phyloP scores from a whole-genome alignment of 176 grass and related monocot genomes.

The Paspalum notatum region DNA sequence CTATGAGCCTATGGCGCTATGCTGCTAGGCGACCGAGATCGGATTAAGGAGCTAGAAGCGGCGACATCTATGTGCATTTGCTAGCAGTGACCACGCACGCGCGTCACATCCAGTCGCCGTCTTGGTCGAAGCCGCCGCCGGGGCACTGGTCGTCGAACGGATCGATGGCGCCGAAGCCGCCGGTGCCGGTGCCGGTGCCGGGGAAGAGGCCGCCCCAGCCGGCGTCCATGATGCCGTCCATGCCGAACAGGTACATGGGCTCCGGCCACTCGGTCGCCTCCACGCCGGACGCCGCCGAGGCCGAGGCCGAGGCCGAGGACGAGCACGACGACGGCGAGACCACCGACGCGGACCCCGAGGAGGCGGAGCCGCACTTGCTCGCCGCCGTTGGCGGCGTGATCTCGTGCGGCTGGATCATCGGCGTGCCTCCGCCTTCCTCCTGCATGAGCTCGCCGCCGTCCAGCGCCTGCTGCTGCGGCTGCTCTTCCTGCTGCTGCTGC shows the following conservation, averaged over 20 bases:
- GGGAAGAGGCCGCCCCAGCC: slow-evolving; percentile 42
- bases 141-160: slow-evolving; percentile 52
- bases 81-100: not conserved
- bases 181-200: not conserved
- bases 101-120: slow-evolving; percentile 41
- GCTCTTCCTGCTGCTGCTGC: not conserved
- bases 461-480: not conserved
- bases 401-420: slow-evolving; percentile 19
- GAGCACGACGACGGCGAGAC: slow-evolving; percentile 60
- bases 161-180: slow-evolving; percentile 27
- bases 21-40: not conserved
- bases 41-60: not conserved
- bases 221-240: slow-evolving; percentile 60
- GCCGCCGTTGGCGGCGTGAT: not conserved
- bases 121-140: slow-evolving; percentile 25
- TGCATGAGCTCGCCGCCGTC: not conserved
- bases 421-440: not conserved
- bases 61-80: slow-evolving; percentile 39
- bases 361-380: slow-evolving; percentile 38
- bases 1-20: not conserved
- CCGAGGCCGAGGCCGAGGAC: slow-evolving; percentile 36
- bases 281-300: slow-evolving; percentile 24
- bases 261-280: slow-evolving; percentile 71
- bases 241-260: slow-evolving; percentile 59
- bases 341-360: slow-evolving; percentile 41